A percentile compares a stretch with the other conserved stretches of the same genome.
Conservation (phyloP, 2,329 filamentous ascomycete species). For the Sordariomycetes sp. region DNA sequence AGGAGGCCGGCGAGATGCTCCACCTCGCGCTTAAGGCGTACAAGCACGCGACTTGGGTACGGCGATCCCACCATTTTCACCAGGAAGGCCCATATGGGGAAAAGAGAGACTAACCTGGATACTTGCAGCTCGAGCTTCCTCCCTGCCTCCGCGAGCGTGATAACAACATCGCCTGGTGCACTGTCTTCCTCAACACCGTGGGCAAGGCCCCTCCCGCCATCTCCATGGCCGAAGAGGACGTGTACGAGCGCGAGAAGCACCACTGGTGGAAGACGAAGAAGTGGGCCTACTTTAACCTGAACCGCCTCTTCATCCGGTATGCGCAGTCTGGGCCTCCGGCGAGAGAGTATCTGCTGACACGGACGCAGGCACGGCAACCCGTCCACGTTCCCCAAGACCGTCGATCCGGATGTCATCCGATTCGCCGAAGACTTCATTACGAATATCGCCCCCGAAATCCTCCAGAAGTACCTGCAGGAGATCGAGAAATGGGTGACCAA, state of each 20-base stretch:
- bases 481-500: slow-evolving; percentile 98
- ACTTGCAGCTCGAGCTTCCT: slow-evolving; percentile 67
- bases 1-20: slow-evolving; percentile 94
- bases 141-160: slow-evolving; percentile 64
- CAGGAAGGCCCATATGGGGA: background rate
- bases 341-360: background rate
- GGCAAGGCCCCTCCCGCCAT: slow-evolving; percentile 69
- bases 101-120: background rate
- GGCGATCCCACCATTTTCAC: slow-evolving; percentile 8
- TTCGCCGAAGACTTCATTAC: slow-evolving; percentile 86
- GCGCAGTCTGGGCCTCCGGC: slow-evolving; percentile 9
- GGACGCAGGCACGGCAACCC: slow-evolving; percentile 73
- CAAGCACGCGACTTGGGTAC: slow-evolving; percentile 93
- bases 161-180: slow-evolving; percentile 89
- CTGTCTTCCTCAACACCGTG: slow-evolving; percentile 82
- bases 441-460: slow-evolving; percentile 87
- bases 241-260: slow-evolving; percentile 78
- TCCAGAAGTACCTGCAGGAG: slow-evolving; percentile 87
- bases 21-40: slow-evolving; percentile 91
- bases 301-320: slow-evolving; percentile 84
- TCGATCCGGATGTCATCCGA: slow-evolving; percentile 50
- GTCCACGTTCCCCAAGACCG: slow-evolving; percentile 55
- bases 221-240: slow-evolving; percentile 66
- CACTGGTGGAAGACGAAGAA: slow-evolving; percentile 99
- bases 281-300: slow-evolving; percentile 97